Base-by-base conservation (phyloP, 352 stramenopile species). In the Elongisporangium anandrum region DNA sequence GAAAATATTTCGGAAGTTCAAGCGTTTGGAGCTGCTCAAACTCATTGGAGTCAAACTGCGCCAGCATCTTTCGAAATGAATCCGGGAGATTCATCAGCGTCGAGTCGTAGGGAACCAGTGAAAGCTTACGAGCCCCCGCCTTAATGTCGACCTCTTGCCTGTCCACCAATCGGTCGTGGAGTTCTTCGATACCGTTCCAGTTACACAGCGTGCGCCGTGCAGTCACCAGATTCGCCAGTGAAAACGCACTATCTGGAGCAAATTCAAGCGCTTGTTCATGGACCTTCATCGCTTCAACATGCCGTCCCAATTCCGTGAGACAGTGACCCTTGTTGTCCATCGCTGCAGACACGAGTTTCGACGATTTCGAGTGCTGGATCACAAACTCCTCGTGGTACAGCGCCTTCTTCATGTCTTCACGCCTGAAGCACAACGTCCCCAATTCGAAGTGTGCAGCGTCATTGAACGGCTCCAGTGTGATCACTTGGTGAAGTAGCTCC, bases 291-390 rank as follows among this genome's bases (percentile, higher is more conserved):
- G 87, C 83, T 0, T 66, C 59, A 10, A 66, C 52, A 1, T 81
- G 55, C 13, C 68, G 49, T 1, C 75, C 75, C 2, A 57, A 61
- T 38, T 87, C 76, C 19, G 80, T 85, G 15, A 92, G 61, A 50
- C 92, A 92, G 9, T 85, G 60, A 0, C 72, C 86, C 59, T 91
- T 94, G 67, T 95, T 95, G 68, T 85, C 70, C 20, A 92, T 63
- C 4, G 75, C 81, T 0, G 64, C 59, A 12, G 79, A 21, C 16
- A 70, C 63, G 13, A 63, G 52, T 0, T 24, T 9, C 0, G 22
- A 51, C 2, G 59, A 69, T 17, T 57, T 54, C 0, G 70, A 41
- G 10, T 51, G 50, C 8, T 54, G 21, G 39, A 90, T 77, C 17
- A 75, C 68, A 1, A 54, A 22, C 45, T 92, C 70, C 24, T 87